Evolutionary conservation across 192 early-diverging fungal genomes (phyloP).

Genomic region (Podila epicladia): DNA sequence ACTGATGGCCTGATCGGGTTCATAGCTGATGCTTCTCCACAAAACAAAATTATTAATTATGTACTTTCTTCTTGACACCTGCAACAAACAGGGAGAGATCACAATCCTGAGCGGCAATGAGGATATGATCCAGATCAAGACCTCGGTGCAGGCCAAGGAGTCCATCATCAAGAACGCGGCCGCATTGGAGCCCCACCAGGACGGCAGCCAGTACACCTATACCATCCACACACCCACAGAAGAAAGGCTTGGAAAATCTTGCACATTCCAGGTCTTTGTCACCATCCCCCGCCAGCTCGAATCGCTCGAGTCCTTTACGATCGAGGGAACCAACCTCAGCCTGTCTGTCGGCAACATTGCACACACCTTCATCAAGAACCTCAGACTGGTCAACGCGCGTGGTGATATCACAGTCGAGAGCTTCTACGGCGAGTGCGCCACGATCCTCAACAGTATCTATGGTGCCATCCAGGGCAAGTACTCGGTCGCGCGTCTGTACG

Average conservation of each 20-base stretch:
- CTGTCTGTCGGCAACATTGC: conserved; percentile 45
- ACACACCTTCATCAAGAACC: conserved; percentile 42
- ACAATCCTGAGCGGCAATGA: conserved; percentile 47
- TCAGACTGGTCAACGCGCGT: conserved; percentile 7
- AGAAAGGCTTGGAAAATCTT: conserved; percentile 11
- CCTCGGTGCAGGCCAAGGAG: conserved; percentile 47
- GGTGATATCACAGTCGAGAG: conserved; percentile 45
- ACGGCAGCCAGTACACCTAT: conserved; percentile 41
- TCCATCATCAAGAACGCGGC: conserved; percentile 49
- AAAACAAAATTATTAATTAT: not conserved
- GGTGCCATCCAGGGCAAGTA: conserved; percentile 42
- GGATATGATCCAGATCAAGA: conserved; percentile 46
- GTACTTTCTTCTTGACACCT: too few species aligned
- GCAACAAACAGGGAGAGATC: conserved; percentile 31
- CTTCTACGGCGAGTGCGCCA: conserved; percentile 42
- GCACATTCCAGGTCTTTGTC: conserved; percentile 44
- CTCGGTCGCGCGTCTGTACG: conserved; percentile 23
- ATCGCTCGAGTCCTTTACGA: conserved; percentile 29
- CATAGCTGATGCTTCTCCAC: not conserved
- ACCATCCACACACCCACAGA: conserved; percentile 45
- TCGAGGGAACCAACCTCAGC: conserved; percentile 22
- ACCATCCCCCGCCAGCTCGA: conserved; percentile 37
- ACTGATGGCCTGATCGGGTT: not conserved
- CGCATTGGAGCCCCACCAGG: conserved; percentile 38
- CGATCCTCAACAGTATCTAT: conserved; percentile 13